Conservation (phyloP, 495 filamentous ascomycete species). For the Rusavskia elegans region DNA sequence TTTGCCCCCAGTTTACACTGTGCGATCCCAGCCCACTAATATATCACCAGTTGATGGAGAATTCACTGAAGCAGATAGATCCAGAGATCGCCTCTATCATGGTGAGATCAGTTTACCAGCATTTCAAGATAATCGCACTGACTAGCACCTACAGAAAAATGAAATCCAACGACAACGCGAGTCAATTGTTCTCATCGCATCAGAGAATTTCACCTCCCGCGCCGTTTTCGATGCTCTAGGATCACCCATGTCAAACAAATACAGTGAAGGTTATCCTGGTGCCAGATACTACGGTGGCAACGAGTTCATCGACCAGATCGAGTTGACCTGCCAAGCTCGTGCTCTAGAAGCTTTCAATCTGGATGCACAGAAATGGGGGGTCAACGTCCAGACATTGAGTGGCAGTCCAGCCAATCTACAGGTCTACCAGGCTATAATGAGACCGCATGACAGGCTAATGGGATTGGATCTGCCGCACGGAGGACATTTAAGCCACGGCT, state of each 20-base stretch:
- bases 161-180: constrained; percentile 96
- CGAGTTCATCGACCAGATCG: constrained; percentile 93
- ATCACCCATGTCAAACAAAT: constrained; percentile 95
- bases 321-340: constrained; percentile 89
- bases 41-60: constrained; percentile 51
- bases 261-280: constrained; percentile 96
- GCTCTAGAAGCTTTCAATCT: constrained; percentile 85
- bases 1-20: neutral
- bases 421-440: constrained; percentile 98
- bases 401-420: constrained; percentile 85
- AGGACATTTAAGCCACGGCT: constrained; percentile 91
- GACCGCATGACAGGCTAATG: constrained; percentile 91
- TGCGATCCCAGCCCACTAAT: no score
- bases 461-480: constrained; percentile 94
- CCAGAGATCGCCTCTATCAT: constrained; percentile 89
- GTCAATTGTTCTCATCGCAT: constrained; percentile 95
- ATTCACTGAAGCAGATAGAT: constrained; percentile 67
- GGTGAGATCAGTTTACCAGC: constrained; percentile 36
- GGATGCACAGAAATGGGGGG: constrained; percentile 82
- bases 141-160: constrained; percentile 46
- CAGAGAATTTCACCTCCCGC: constrained; percentile 78
- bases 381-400: constrained; percentile 93
- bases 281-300: constrained; percentile 99
- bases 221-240: constrained; percentile 82
- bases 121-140: neutral